Evolutionary conservation across 306 rosid species (phyloP), one percentile per base, ranked within the genome.

Genomic region (Cyclanthera cordifolia): DNA sequence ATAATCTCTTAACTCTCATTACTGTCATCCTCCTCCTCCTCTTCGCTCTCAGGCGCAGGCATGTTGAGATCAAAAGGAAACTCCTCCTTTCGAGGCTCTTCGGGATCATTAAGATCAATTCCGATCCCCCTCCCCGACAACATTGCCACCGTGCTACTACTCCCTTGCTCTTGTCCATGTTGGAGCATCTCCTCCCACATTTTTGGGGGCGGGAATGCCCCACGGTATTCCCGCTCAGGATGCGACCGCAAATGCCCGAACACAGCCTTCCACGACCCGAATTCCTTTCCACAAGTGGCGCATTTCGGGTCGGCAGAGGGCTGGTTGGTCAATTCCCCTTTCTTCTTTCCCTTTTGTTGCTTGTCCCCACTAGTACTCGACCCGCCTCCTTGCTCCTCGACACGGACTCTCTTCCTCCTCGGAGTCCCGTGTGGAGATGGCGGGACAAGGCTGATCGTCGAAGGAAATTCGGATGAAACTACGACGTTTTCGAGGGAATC

Each of bases 211-310:
- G 82, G 82, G 50, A 71, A 67, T 1, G 56, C 68, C 14, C 82
- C 82, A 0, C 75, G 61, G 53, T 73, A 74, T 3, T 56, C 50
- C 13, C 82, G 66, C 1, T 75, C 79, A 0, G 82, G 79, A 46
- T 81, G 82, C 2, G 69, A 71, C 1, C 80, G 54, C 71, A 77
- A 41, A 2, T 81, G 85, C 3, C 79, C 85, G 0, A 74, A 81
- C 2, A 81, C 41, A 0, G 79, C 79, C 67, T 74, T 81, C 81
- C 81, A 77, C 1, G 81, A 74, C 3, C 67, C 50, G 3, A 69
- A 78, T 39, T 16, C 11, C 37, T 75, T 68, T 2, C 78, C 74
- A 7, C 78, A 75, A 2, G 73, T 52, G 5, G 59, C 53, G 39
- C 78, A 75, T 10, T 58, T 6, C 0, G 74, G 73, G 0, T 56